A percentile compares a stretch with the other conserved stretches of the same genome.
These are phyloP conservation scores for Vanrija pseudolonga DNA, from an alignment of 1,284 basidiomycete genomes.

Conservation along the genomic window DNA sequence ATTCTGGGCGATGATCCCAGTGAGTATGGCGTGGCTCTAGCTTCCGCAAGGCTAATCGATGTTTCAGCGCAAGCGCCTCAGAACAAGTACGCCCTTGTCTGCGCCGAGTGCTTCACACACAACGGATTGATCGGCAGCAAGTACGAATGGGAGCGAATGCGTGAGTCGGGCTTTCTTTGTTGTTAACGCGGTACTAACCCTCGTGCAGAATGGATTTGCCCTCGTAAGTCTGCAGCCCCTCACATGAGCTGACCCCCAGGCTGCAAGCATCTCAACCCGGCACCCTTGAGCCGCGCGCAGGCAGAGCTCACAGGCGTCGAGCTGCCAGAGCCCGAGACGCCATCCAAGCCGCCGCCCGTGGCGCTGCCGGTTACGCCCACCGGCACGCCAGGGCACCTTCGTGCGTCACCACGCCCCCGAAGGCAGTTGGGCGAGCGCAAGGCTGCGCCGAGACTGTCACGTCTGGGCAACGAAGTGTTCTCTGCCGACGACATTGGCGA, in stretches of 20 bases:
- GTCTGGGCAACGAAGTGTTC: constrained; percentile 40
- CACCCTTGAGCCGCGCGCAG: constrained; percentile 31
- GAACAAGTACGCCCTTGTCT: constrained; percentile 86
- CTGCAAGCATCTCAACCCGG: constrained; percentile 46
- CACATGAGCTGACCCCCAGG: constrained; percentile 12
- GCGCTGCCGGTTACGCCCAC: background rate
- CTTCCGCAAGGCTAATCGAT: constrained; percentile 33
- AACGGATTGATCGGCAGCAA: constrained; percentile 85
- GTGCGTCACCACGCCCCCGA: constrained; percentile 24
- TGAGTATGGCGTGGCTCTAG: constrained; percentile 44
- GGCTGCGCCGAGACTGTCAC: constrained; percentile 30
- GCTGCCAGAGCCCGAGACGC: constrained; percentile 7
- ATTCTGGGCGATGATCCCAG: constrained; percentile 77
- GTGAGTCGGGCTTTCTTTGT: constrained; percentile 61
- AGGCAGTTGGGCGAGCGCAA: constrained; percentile 20
- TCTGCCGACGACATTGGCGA: constrained; percentile 22
- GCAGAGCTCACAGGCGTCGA: background rate
- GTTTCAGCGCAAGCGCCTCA: constrained; percentile 42
- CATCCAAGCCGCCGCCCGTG: constrained; percentile 10
- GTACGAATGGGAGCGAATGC: constrained; percentile 81
- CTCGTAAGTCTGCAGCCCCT: constrained; percentile 9
- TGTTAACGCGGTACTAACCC: background rate
- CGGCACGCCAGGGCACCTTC: constrained; percentile 5
- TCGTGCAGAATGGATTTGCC: constrained; percentile 46
- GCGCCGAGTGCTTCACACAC: constrained; percentile 85